These are phyloP conservation scores for Sindora glabra DNA, from an alignment of 306 rosid genomes.

Conservation along the genomic window DNA sequence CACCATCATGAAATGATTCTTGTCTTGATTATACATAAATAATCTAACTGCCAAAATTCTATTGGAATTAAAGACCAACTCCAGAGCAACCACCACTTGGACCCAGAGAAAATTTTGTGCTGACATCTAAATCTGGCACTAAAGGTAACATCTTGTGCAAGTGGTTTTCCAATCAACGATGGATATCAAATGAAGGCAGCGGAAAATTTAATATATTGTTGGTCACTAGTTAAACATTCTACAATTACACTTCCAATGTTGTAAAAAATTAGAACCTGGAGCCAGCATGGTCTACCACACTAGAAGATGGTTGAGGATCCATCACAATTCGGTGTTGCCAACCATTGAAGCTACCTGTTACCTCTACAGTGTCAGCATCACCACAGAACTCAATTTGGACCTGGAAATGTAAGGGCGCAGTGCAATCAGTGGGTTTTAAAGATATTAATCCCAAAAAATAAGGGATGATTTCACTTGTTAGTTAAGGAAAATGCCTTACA, in stretches of 20 bases:
- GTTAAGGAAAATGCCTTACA: constrained; percentile 1
- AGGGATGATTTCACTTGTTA: not conserved
- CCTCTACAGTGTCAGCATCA: constrained; percentile 76
- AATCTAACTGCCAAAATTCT: not conserved
- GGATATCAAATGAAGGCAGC: not conserved
- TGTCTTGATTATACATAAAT: not conserved
- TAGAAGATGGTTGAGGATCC: constrained; percentile 56
- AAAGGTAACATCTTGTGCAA: not conserved
- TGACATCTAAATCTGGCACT: not conserved
- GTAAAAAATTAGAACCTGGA: constrained; percentile 42
- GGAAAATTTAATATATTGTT: not conserved
- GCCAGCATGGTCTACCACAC: constrained; percentile 28
- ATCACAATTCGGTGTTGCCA: constrained; percentile 75
- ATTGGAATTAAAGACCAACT: not conserved
- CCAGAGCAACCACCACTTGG: not conserved
- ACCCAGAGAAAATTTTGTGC: not conserved
- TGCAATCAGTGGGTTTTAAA: constrained; percentile 19
- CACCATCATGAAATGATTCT: not conserved
- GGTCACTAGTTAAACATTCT: not conserved
- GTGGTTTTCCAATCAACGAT: not conserved
- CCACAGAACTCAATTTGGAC: constrained; percentile 57
- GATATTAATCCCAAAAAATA: not conserved
- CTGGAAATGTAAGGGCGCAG: constrained; percentile 36
- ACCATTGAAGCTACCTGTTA: constrained; percentile 92
- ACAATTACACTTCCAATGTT: too few species aligned